Percentiles rank a stretch among this genome's conserved stretches.
Conservation (phyloP, 805 yeast genomes). For the Pichia cabralensis region DNA sequence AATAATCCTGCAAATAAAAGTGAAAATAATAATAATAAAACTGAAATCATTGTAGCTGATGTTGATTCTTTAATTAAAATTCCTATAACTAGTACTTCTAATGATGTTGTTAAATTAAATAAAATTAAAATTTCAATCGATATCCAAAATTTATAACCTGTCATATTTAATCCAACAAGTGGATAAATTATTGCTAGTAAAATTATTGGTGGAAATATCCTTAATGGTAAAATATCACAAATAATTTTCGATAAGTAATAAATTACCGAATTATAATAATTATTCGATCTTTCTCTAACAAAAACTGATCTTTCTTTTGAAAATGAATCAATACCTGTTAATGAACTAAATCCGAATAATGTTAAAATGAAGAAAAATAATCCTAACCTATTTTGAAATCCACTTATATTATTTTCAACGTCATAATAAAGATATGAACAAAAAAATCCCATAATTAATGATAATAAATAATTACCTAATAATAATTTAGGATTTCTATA, state of each 20-base stretch:
- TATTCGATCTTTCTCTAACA: slow-evolving; percentile 87
- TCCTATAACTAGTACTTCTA: slow-evolving; percentile 81
- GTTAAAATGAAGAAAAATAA: slow-evolving; percentile 85
- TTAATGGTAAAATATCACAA: slow-evolving; percentile 86
- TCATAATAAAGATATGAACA: slow-evolving; percentile 82
- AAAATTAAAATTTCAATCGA: slow-evolving; percentile 61
- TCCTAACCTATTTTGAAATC: slow-evolving; percentile 93
- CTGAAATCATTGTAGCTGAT: slow-evolving; percentile 84
- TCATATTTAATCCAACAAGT: slow-evolving; percentile 76
- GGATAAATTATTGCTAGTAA: slow-evolving; percentile 80
- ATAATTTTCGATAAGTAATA: slow-evolving; percentile 78
- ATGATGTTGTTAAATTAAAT: slow-evolving; percentile 79
- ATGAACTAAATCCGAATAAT: slow-evolving; percentile 86
- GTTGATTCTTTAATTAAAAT: slow-evolving; percentile 82
- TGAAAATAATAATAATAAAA: slow-evolving; percentile 72
- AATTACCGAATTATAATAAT: slow-evolving; percentile 81
- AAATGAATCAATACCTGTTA: slow-evolving; percentile 86
- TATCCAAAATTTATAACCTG: slow-evolving; percentile 60
- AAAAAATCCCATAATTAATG: slow-evolving; percentile 68
- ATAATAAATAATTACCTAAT: slow-evolving; percentile 71
- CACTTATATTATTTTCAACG: slow-evolving; percentile 81
- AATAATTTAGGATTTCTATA: slow-evolving; percentile 89
- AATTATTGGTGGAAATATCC: slow-evolving; percentile 87
- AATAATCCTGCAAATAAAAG: slow-evolving; percentile 89
- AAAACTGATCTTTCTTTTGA: slow-evolving; percentile 83